Conservation (phyloP, 148 eudicot species). For the Agrostemma githago region DNA sequence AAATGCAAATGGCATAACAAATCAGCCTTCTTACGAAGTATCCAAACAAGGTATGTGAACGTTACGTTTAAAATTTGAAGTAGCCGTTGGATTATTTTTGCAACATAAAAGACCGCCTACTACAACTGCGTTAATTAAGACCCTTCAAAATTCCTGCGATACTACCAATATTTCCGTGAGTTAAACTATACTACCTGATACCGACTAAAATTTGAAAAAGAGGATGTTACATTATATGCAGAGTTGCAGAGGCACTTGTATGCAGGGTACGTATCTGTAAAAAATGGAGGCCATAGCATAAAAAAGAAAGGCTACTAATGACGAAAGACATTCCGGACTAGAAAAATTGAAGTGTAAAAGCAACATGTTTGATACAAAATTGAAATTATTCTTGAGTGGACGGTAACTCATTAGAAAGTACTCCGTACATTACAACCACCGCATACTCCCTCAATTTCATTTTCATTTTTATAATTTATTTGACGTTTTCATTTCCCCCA, state of each 20-base stretch:
- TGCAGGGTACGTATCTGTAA: not conserved
- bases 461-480: too few relatives aligned
- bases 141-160: not conserved
- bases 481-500: not conserved
- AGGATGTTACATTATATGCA: not conserved
- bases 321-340: not conserved
- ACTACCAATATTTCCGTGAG: not conserved
- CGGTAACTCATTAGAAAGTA: not conserved
- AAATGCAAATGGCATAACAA: not conserved
- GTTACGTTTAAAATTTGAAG: not conserved
- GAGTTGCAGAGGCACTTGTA: too few relatives aligned
- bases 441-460: too few relatives aligned
- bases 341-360: not conserved
- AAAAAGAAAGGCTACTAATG: not conserved
- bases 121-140: not conserved
- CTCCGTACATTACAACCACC: not conserved
- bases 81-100: not conserved
- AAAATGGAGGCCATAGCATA: too few relatives aligned
- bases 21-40: not conserved
- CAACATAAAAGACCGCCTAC: not conserved
- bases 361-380: not conserved
- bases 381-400: not conserved
- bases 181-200: not conserved
- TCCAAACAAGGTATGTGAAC: not conserved
- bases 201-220: not conserved